These are phyloP conservation scores for Pulveroboletus sp. DNA, from an alignment of 768 basidiomycete genomes.

Conservation along the genomic window DNA sequence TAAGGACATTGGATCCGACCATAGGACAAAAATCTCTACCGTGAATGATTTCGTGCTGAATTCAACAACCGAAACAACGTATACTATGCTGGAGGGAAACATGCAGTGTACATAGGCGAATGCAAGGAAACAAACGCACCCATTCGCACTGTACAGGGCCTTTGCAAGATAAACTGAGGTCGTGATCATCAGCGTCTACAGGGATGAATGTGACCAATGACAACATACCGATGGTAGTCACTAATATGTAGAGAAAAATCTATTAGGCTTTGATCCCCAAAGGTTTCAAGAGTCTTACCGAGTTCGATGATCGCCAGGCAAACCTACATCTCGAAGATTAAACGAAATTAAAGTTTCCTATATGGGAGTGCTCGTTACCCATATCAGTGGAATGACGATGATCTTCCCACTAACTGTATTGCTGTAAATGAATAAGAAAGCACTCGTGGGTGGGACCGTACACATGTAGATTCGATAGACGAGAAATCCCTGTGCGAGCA, in stretches of 20 bases:
- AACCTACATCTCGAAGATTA: background rate
- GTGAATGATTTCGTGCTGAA: background rate
- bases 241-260: background rate
- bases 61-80: background rate
- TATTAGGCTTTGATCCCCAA: background rate
- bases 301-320: slow-evolving; percentile 2
- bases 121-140: background rate
- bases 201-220: background rate
- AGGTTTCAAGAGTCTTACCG: background rate
- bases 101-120: too few species aligned
- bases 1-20: background rate
- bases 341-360: background rate
- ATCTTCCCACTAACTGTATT: slow-evolving; percentile 7
- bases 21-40: background rate
- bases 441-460: background rate
- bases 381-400: slow-evolving; percentile 3
- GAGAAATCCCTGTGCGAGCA: slow-evolving; percentile 8
- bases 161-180: slow-evolving; percentile 1
- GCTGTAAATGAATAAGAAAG: background rate
- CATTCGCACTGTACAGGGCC: background rate
- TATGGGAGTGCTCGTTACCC: background rate
- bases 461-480: slow-evolving; percentile 10
- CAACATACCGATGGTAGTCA: background rate
- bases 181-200: background rate
- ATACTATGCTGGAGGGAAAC: background rate